Percentiles rank a stretch among this genome's conserved stretches.
Conservation (phyloP, 345 rosid species). For the Boechera stricta region DNA sequence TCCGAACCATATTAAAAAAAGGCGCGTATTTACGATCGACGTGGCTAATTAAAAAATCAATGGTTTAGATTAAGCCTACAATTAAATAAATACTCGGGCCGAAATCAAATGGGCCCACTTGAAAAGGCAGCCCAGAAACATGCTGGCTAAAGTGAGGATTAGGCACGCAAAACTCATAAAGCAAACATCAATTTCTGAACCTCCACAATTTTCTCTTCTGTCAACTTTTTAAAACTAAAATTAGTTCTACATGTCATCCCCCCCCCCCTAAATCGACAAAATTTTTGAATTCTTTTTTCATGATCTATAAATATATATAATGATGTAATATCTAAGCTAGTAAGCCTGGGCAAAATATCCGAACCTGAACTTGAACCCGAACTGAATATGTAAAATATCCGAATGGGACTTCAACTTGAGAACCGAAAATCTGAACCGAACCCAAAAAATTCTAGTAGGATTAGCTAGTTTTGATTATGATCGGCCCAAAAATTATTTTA, state of each 20-base stretch:
- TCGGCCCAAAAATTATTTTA: too few relatives aligned
- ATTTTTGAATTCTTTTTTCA: not conserved
- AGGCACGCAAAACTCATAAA: conserved; percentile 32
- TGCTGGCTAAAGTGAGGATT: conserved; percentile 46
- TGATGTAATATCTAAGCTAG: not conserved
- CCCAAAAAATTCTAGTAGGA: too few relatives aligned
- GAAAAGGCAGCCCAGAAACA: conserved; percentile 40
- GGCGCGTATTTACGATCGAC: conserved; percentile 27
- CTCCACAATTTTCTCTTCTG: conserved; percentile 29
- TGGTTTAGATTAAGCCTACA: conserved; percentile 7
- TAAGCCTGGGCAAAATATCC: not conserved
- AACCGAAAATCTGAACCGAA: too few relatives aligned
- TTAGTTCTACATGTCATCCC: conserved; percentile 7
- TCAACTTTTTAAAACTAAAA: conserved; percentile 11
- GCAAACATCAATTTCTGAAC: conserved; percentile 36
- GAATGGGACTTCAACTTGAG: too few relatives aligned
- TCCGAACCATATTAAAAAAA: conserved; percentile 47
- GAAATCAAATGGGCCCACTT: conserved; percentile 32
- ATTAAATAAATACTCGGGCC: conserved; percentile 23
- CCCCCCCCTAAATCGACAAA: not conserved
- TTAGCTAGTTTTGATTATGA: too few relatives aligned
- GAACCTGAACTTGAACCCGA: too few relatives aligned
- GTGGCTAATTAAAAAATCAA: conserved; percentile 30
- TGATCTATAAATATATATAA: not conserved
- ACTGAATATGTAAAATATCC: too few relatives aligned